Evolutionary conservation across 257 asterid genomes (phyloP).

Genomic region (Solanum paucissectum): DNA sequence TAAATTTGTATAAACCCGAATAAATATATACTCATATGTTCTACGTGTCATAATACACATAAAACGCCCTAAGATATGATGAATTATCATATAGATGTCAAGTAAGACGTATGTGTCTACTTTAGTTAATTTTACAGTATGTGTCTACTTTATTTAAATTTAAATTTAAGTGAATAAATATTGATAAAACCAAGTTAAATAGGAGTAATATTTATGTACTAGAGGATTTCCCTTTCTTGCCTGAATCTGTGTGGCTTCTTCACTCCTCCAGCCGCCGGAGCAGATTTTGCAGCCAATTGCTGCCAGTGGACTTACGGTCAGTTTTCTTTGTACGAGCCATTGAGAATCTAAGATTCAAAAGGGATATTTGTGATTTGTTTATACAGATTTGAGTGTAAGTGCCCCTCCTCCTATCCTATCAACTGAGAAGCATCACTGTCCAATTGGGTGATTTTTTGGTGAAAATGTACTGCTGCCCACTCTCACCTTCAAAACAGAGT

Average conservation of each 20-base stretch:
- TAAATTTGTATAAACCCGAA: too few relatives aligned
- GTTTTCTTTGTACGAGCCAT: not conserved
- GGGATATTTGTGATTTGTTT: not conserved
- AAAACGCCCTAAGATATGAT: fast-evolving
- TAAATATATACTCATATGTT: too few relatives aligned
- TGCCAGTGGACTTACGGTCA: not conserved
- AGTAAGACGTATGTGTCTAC: too few relatives aligned
- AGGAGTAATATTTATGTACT: too few relatives aligned
- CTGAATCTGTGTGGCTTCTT: not conserved
- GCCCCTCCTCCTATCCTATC: not conserved
- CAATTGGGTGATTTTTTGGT: not conserved
- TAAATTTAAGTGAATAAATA: too few relatives aligned
- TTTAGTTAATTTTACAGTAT: too few relatives aligned
- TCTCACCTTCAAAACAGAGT: constrained; percentile 16
- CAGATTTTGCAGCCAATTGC: not conserved
- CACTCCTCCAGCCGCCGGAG: not conserved
- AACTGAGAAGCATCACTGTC: not conserved
- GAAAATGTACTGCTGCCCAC: constrained; percentile 2
- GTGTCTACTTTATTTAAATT: too few relatives aligned
- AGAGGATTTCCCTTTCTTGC: not conserved
- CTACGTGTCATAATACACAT: not conserved
- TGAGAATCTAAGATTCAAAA: not conserved
- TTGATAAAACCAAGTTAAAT: too few relatives aligned
- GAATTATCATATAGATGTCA: not conserved
- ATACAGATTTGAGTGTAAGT: not conserved